Base-by-base conservation (phyloP, 2,329 filamentous ascomycete genomes). In the Cladosporium phlei region DNA sequence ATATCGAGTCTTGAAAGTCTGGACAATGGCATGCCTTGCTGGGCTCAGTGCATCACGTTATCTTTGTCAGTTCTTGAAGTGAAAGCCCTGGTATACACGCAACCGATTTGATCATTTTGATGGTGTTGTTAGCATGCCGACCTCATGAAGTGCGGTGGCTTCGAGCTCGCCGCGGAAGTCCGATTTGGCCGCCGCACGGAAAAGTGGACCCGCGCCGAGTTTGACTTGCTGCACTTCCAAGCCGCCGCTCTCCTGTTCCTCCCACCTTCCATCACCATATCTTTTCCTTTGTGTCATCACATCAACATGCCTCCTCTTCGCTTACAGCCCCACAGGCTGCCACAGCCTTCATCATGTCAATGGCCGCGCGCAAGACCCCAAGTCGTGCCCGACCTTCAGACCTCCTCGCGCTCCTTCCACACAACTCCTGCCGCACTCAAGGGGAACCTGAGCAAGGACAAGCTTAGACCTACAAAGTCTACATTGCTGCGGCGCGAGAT, bases 401-500 rank as follows among this genome's bases (percentile, higher is more conserved):
- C 22, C 14, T 22, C 22, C 12, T 34, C 12, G 16, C 45, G 45
- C 29, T 40, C 45, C 34, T 47, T 47, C 29, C 45, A 47, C 30
- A 33, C 35, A 21, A 40, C 45, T 22, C 38, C 45, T 12, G 19
- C 14, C 22, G 9, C 21, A 14, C 35, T 34, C 22, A 29, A 40
- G 24, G 28, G 37, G 9, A 39, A 47, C 45, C 33, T 38, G 14
- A 19, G 14, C 20, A 16, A 34, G 39, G n/a, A 33, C 20, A 43
- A 43, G 39, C 12, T 29, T 14, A 28, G 28, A 24, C 21, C 22
- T 2, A 17, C 20, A 4, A 17, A 29, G 7, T 30, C 35, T 6
- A 47, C 45, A 11, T 6, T 6, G n/a, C 69, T 76, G 32, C 74
- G 78, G 50, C 67, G 70, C 48, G 66, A 73, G 39, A 80, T 82